These are phyloP conservation scores for Guillardia theta DNA, from an alignment of 78 protist genomes.

Conservation along the genomic window DNA sequence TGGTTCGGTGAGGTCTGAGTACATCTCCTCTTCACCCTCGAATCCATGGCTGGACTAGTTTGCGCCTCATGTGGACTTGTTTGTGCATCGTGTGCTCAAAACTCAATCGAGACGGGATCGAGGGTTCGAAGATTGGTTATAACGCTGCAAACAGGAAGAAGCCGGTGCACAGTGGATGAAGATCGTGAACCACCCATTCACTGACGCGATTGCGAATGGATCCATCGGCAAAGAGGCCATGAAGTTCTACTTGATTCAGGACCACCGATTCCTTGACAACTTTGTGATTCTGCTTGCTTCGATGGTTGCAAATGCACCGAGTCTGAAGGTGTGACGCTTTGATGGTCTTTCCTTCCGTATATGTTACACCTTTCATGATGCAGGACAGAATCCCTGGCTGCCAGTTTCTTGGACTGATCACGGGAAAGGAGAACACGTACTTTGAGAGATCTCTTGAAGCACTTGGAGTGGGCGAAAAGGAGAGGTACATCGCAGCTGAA, in stretches of 20 bases:
- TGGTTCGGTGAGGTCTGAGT: no score
- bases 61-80: no score
- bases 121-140: no score
- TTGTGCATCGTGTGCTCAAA: no score
- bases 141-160: neutral
- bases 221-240: neutral
- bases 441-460: slow-evolving; percentile 16
- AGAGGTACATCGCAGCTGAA: neutral
- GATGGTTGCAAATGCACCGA: neutral
- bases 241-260: neutral
- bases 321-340: neutral
- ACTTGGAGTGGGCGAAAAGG: neutral
- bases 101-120: no score
- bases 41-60: no score
- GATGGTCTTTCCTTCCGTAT: neutral
- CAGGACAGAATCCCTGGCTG: slow-evolving; percentile 4
- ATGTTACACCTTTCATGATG: neutral
- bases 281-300: neutral
- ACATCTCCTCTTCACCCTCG: no score
- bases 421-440: slow-evolving; percentile 32
- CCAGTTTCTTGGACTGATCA: slow-evolving; percentile 33
- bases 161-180: neutral
- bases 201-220: slow-evolving; percentile 20
- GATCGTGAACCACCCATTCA: neutral
- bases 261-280: slow-evolving; percentile 33